Percentiles rank a stretch among this genome's conserved stretches.
Evolutionary conservation across 768 basidiomycete species (phyloP).

Genomic region (Russula griseocarnosa): DNA sequence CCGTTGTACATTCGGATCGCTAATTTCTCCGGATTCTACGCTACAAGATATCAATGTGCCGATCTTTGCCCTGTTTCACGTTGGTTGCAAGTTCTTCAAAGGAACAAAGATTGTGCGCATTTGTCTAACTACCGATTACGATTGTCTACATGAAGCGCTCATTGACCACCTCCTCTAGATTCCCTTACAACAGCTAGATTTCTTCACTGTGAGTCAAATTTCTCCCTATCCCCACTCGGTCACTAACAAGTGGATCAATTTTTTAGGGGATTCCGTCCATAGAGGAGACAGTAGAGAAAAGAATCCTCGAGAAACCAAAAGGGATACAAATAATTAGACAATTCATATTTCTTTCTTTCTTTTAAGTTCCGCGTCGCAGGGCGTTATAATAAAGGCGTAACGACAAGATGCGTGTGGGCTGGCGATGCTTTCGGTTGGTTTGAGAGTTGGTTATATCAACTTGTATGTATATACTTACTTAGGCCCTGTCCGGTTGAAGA

Average conservation of each 20-base stretch:
- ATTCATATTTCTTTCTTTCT: slow-evolving; percentile 3
- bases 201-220: slow-evolving; percentile 19
- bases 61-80: slow-evolving; percentile 20
- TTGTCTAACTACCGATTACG: not conserved
- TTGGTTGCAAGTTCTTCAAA: slow-evolving; percentile 26
- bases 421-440: too few species aligned
- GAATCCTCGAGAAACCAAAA: slow-evolving; percentile 1
- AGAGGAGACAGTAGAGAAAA: slow-evolving; percentile 26
- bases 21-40: not conserved
- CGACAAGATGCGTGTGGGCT: too few species aligned
- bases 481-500: too few species aligned
- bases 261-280: slow-evolving; percentile 22
- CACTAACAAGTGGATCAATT: not conserved
- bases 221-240: not conserved
- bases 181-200: slow-evolving; percentile 22
- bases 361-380: too few species aligned
- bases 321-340: slow-evolving; percentile 13
- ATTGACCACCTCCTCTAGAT: not conserved
- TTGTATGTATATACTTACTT: too few species aligned
- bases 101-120: slow-evolving; percentile 26
- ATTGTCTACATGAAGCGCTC: not conserved
- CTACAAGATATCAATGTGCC: slow-evolving; percentile 25
- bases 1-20: not conserved
- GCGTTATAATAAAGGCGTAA: too few species aligned
- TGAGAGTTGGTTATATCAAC: too few species aligned